These are phyloP conservation scores for Phytopythium boreale DNA, from an alignment of 352 stramenopile species.

Conservation along the genomic window DNA sequence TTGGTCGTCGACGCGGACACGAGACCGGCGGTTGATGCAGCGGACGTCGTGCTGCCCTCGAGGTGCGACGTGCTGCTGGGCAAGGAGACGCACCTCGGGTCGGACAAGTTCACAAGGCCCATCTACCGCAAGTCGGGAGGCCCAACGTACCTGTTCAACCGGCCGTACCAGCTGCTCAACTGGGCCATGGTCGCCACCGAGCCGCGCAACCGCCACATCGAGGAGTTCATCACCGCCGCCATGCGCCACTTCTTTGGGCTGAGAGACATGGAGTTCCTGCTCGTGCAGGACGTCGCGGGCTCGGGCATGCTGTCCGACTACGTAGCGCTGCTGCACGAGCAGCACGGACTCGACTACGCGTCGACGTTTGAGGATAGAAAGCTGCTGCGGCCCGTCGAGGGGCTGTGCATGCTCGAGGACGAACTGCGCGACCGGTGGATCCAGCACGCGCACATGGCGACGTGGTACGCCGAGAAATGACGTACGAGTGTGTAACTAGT, in stretches of 20 bases:
- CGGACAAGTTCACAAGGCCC: background rate
- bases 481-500: too few species aligned
- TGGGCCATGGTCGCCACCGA: conserved; percentile 11
- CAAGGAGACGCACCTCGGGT: conserved; percentile 8
- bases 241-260: conserved; percentile 15
- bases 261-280: conserved; percentile 10
- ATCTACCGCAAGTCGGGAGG: conserved; percentile 1
- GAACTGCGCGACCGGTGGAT: background rate
- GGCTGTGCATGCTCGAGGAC: conserved; percentile 1
- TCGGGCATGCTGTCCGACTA: conserved; percentile 17
- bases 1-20: conserved; percentile 14
- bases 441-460: conserved; percentile 4
- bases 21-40: background rate
- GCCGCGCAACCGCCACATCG: conserved; percentile 11
- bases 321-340: conserved; percentile 13
- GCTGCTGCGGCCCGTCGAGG: background rate
- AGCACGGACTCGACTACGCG: conserved; percentile 7
- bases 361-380: conserved; percentile 2
- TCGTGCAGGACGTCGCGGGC: conserved; percentile 16
- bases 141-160: conserved; percentile 5
- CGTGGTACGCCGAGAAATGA: background rate
- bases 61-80: conserved; percentile 12
- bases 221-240: conserved; percentile 1
- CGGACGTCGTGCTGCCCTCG: background rate
- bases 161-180: conserved; percentile 15